Evolutionary conservation across 257 asterid genomes (phyloP).

Genomic region (Schizonepeta tenuifolia): DNA sequence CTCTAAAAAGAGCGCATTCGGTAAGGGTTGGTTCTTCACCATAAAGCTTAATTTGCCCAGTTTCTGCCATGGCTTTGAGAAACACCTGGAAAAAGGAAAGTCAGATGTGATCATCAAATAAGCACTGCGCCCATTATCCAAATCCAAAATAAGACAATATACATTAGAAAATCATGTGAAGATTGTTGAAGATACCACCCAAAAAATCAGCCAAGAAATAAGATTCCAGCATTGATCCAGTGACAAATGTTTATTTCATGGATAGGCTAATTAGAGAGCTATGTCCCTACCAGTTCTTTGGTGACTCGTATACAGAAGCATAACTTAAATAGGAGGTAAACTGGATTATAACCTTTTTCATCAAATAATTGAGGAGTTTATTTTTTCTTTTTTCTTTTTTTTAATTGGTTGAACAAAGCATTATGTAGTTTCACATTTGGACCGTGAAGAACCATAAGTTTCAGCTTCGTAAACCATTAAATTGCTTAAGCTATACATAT

Average conservation of each 20-base stretch:
- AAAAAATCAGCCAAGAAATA: background rate
- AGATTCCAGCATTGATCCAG: background rate
- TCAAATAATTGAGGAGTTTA: background rate
- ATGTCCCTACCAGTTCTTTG: background rate
- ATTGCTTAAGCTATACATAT: background rate
- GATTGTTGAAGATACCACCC: background rate
- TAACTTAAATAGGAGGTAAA: background rate
- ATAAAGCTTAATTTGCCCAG: slow-evolving; percentile 88
- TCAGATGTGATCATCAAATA: background rate
- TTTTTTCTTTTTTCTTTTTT: background rate
- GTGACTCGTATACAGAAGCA: background rate
- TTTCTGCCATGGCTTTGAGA: slow-evolving; percentile 97
- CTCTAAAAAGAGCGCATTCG: slow-evolving; percentile 81
- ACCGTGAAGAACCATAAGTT: background rate
- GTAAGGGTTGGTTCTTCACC: slow-evolving; percentile 89
- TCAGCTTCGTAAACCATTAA: background rate
- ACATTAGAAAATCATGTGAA: background rate
- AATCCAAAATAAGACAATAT: slow-evolving; percentile 11
- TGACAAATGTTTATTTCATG: background rate
- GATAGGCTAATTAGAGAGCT: slow-evolving; percentile 16
- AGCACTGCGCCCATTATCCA: background rate
- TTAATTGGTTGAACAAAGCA: background rate
- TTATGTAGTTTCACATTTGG: background rate
- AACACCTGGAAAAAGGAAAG: slow-evolving; percentile 62
- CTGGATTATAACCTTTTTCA: background rate